Evolutionary conservation across 352 stramenopile species (phyloP).

Genomic region (Phytophthora idaei): DNA sequence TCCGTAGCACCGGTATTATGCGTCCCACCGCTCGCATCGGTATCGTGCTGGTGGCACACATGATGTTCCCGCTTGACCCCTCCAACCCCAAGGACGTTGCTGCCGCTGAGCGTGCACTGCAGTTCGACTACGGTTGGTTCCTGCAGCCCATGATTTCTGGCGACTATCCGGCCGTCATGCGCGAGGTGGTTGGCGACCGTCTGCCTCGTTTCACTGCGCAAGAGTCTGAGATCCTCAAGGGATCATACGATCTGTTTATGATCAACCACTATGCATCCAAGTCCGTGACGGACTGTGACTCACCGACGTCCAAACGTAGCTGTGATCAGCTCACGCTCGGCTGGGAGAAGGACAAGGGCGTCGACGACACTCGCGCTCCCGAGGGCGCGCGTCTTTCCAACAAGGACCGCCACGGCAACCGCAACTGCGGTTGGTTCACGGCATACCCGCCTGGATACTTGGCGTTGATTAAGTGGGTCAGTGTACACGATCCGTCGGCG

Average conservation of each 20-base stretch:
- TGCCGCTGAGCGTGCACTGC: conserved; percentile 1
- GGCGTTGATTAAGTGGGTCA: not conserved
- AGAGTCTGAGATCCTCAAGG: not conserved
- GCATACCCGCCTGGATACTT: not conserved
- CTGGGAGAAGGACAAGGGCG: conserved; percentile 3
- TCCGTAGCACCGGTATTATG: not conserved
- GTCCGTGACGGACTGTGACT: conserved; percentile 2
- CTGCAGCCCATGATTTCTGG: conserved; percentile 1
- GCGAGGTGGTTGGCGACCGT: conserved; percentile 1
- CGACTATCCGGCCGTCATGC: not conserved
- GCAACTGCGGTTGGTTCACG: conserved; percentile 1
- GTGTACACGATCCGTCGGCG: not conserved
- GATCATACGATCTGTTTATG: conserved; percentile 1
- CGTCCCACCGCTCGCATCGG: not conserved
- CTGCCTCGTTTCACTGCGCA: conserved; percentile 1
- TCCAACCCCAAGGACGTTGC: conserved; percentile 4
- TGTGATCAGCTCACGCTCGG: conserved; percentile 4
- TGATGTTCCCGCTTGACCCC: conserved; percentile 1
- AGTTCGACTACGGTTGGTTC: conserved; percentile 6
- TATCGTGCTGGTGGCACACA: conserved; percentile 2
- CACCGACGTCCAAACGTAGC: not conserved
- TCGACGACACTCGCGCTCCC: not conserved
- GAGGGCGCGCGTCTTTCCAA: not conserved
- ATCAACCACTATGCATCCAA: not conserved
- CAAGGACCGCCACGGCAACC: conserved; percentile 2